Percentiles rank a stretch among this genome's conserved stretches.
These are phyloP conservation scores for Fusarium sp. DNA, from an alignment of 2,329 filamentous ascomycete genomes.

Conservation along the genomic window DNA sequence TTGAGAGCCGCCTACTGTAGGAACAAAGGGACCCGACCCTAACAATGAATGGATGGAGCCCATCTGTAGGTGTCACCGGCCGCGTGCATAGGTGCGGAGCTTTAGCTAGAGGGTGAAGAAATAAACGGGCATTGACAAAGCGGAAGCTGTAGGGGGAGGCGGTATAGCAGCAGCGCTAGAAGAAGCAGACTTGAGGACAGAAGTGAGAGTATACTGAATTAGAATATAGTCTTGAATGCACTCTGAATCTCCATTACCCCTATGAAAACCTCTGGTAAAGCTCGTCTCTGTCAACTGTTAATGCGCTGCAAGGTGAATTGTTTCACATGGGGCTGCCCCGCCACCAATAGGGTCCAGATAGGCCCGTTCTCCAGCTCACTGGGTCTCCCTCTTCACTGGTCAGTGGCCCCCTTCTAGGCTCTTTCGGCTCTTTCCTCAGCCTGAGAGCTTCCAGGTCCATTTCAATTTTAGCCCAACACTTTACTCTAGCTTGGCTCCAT, in stretches of 20 bases:
- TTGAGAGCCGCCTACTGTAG: slow-evolving; percentile 20
- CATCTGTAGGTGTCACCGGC: slow-evolving; percentile 19
- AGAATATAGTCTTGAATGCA: neutral
- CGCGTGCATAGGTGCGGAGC: slow-evolving; percentile 20
- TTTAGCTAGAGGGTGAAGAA: slow-evolving; percentile 21
- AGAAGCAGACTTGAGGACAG: neutral
- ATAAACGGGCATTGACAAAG: slow-evolving; percentile 1
- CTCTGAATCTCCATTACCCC: neutral
- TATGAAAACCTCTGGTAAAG: neutral
- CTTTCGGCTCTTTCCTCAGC: slow-evolving; percentile 37
- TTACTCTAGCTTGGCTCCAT: slow-evolving; percentile 4
- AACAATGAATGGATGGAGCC: slow-evolving; percentile 7
- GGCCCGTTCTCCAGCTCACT: slow-evolving; percentile 24
- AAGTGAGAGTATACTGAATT: neutral
- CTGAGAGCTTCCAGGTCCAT: slow-evolving; percentile 43
- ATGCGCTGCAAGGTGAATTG: slow-evolving; percentile 32
- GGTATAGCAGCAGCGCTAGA: too few relatives aligned
- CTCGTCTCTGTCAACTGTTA: slow-evolving; percentile 2
- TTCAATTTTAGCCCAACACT: slow-evolving; percentile 44
- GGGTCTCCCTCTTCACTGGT: neutral
- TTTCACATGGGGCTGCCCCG: slow-evolving; percentile 29
- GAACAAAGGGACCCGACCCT: slow-evolving; percentile 18
- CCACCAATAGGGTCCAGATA: slow-evolving; percentile 26
- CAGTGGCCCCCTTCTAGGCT: neutral
- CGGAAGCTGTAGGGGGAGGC: neutral